These are phyloP conservation scores for Ceratobasidium sp. DNA, from an alignment of 1,284 basidiomycete species.

Conservation along the genomic window DNA sequence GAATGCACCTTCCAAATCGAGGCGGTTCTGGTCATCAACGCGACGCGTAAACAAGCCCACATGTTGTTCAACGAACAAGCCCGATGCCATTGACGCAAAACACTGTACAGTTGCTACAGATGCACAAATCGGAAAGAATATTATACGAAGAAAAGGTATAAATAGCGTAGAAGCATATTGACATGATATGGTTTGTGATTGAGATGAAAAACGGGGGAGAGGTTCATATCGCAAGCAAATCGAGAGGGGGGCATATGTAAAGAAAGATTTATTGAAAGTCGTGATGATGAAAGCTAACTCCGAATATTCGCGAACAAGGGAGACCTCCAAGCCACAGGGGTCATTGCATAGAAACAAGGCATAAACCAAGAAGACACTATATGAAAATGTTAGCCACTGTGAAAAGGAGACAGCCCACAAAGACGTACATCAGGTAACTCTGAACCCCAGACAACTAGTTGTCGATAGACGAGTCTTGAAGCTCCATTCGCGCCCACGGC, in stretches of 20 bases:
- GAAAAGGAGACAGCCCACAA: neutral
- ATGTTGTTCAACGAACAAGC: slow-evolving; percentile 36
- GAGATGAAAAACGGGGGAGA: slow-evolving; percentile 27
- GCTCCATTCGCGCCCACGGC: slow-evolving; percentile 41
- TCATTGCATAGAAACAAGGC: slow-evolving; percentile 19
- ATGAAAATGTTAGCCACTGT: slow-evolving; percentile 14
- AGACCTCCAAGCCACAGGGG: slow-evolving; percentile 25
- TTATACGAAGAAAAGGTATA: slow-evolving; percentile 43
- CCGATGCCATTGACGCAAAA: slow-evolving; percentile 45
- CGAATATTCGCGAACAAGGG: neutral
- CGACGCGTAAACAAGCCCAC: slow-evolving; percentile 41
- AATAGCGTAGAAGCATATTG: slow-evolving; percentile 42
- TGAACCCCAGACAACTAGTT: neutral
- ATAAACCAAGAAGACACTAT: slow-evolving; percentile 19
- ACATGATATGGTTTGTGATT: slow-evolving; percentile 21
- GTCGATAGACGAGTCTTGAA: slow-evolving; percentile 6
- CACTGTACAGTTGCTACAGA: slow-evolving; percentile 45
- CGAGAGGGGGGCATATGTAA: slow-evolving; percentile 26
- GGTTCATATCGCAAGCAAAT: slow-evolving; percentile 25
- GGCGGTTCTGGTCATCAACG: slow-evolving; percentile 2
- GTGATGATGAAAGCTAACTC: slow-evolving; percentile 25
- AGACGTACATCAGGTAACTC: slow-evolving; percentile 22
- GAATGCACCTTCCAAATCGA: slow-evolving; percentile 19
- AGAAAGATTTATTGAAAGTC: slow-evolving; percentile 27
- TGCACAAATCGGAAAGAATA: slow-evolving; percentile 33